These are phyloP conservation scores for Coemansia sp. DNA, from an alignment of 192 early-diverging fungal genomes.

Conservation along the genomic window DNA sequence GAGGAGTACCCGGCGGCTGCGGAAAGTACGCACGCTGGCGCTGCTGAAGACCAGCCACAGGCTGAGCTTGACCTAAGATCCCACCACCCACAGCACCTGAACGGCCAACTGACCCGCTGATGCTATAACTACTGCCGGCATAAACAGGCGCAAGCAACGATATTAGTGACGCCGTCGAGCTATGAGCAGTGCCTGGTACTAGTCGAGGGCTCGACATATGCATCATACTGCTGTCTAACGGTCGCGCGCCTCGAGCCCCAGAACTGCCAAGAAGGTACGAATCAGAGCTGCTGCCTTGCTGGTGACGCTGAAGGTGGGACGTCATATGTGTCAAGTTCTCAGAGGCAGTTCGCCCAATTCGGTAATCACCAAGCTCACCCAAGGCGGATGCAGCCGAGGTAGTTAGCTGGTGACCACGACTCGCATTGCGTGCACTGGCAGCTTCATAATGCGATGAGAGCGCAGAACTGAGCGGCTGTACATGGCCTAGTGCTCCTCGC, in stretches of 20 bases:
- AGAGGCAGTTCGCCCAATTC: conserved; percentile 30
- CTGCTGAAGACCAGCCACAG: conserved; percentile 7
- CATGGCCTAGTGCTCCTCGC: conserved; percentile 21
- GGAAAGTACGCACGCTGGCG: conserved; percentile 46
- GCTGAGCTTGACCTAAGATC: conserved; percentile 3
- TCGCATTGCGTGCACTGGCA: conserved; percentile 15
- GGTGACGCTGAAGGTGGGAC: conserved; percentile 15
- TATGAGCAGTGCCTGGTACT: conserved; percentile 34
- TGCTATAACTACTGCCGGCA: conserved; percentile 12
- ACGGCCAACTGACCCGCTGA: conserved; percentile 36
- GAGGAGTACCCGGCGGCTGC: conserved; percentile 10
- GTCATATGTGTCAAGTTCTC: conserved; percentile 9
- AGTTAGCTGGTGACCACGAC: not conserved
- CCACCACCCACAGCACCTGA: conserved; percentile 11
- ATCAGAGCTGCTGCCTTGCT: conserved; percentile 17
- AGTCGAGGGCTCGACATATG: conserved; percentile 41
- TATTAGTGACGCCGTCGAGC: conserved; percentile 47
- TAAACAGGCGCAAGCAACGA: conserved; percentile 28
- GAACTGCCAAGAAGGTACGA: conserved; percentile 13
- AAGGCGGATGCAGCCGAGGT: not conserved
- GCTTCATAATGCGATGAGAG: conserved; percentile 32
- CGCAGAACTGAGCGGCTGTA: conserved; percentile 42
- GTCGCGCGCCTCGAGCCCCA: conserved; percentile 18
- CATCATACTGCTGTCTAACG: conserved; percentile 13
- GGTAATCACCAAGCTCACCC: conserved; percentile 35